Evolutionary conservation across 495 filamentous ascomycete genomes (phyloP).

Genomic region (Stereocaulon alpinum): DNA sequence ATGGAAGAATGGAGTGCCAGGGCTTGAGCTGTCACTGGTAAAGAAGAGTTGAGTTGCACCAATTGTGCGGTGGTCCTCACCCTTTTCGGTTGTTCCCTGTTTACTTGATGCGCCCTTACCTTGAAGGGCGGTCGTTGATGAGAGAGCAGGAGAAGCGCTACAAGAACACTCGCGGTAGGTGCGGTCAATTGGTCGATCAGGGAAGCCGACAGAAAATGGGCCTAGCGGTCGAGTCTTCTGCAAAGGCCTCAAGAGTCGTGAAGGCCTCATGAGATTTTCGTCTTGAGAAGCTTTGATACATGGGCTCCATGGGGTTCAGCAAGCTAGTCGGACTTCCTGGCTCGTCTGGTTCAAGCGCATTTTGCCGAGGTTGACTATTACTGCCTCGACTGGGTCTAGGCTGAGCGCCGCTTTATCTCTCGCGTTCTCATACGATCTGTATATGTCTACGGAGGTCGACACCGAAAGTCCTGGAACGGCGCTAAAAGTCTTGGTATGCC

Average conservation of each 20-base stretch:
- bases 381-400: too few relatives aligned
- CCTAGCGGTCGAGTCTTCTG: conserved; percentile 2
- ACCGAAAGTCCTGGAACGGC: too few relatives aligned
- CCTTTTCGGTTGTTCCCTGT: not conserved
- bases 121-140: not conserved
- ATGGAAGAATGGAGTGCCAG: conserved; percentile 80
- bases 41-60: conserved; percentile 67
- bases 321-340: not conserved
- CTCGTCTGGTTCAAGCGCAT: not conserved
- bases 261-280: conserved; percentile 8
- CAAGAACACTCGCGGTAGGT: not conserved
- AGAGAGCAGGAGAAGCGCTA: not conserved
- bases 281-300: not conserved
- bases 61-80: conserved; percentile 58
- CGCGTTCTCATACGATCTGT: too few relatives aligned
- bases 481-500: too few relatives aligned
- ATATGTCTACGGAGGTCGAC: too few relatives aligned
- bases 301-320: not conserved
- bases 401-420: too few relatives aligned
- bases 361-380: conserved; percentile 1
- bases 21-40: conserved; percentile 66
- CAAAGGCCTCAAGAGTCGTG: conserved; percentile 8
- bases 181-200: not conserved
- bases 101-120: not conserved
- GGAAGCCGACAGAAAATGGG: not conserved